Evolutionary conservation across 108 stramenopile species (phyloP).

Genomic region (Nannochloropsis gaditana): DNA sequence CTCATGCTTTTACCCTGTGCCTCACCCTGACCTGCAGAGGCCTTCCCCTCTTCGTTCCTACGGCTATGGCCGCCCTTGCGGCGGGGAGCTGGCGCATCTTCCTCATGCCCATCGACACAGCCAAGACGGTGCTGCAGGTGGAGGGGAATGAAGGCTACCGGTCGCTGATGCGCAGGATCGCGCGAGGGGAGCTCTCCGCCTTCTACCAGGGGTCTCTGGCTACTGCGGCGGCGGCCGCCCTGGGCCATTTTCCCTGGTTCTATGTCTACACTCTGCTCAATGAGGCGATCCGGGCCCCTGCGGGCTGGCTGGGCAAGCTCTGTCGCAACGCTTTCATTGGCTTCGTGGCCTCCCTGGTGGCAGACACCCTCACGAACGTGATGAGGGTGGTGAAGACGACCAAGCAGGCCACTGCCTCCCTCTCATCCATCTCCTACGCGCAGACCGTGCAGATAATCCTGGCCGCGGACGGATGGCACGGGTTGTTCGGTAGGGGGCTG

Average conservation of each 20-base stretch:
- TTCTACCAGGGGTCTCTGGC: constrained; percentile 77
- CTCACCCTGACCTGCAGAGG: neutral
- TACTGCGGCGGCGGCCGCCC: constrained; percentile 68
- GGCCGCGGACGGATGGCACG: constrained; percentile 36
- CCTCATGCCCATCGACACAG: constrained; percentile 87
- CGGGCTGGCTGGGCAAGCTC: constrained; percentile 20
- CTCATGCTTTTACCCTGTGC: too few relatives aligned
- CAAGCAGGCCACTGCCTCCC: constrained; percentile 40
- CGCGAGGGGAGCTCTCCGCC: constrained; percentile 58
- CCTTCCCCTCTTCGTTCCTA: constrained; percentile 70
- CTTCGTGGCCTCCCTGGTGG: constrained; percentile 39
- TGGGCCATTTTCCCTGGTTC: constrained; percentile 69
- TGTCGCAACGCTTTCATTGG: constrained; percentile 50
- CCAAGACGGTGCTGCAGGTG: constrained; percentile 87
- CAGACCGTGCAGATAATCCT: constrained; percentile 27
- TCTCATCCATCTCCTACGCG: constrained; percentile 26
- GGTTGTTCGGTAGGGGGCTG: constrained; percentile 46
- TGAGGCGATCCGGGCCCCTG: constrained; percentile 40
- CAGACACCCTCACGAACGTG: constrained; percentile 48
- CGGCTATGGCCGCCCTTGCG: constrained; percentile 64
- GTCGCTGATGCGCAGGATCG: constrained; percentile 45
- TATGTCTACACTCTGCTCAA: constrained; percentile 70
- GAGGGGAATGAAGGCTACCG: constrained; percentile 55
- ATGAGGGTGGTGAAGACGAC: constrained; percentile 46
- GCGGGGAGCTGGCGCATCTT: constrained; percentile 79